Evolutionary conservation across 2,329 filamentous ascomycete species (phyloP), one percentile per base, ranked within the genome.

Genomic region (Aspergillus eucalypticola): DNA sequence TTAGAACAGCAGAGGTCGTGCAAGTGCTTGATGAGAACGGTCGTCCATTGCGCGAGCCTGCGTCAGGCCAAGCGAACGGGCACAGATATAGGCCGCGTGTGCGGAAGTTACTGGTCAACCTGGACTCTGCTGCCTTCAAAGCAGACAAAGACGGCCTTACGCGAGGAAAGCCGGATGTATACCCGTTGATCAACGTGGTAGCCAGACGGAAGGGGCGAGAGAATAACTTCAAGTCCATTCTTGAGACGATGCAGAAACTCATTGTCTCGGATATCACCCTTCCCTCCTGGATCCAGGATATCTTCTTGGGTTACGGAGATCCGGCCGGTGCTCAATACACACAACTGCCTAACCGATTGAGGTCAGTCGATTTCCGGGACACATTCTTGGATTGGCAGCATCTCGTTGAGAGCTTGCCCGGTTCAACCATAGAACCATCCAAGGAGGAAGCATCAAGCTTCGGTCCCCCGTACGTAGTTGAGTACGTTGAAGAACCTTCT

Each of bases 311-410:
- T 3, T 98, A 96, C 74, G 95, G 95, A 50, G 93, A 99, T 75
- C 94, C 95, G 60, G 86, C 91, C 29, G 89, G 90, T 60, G 95
- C 95, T 35, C 90, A 87, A 21, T 96, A 96, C 78, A 92, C 90
- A 64, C 88, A 92, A 54, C 79, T 99, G 15, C 79, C 90, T 1
- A 95, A 92, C 73, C 85, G 88, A 60, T 82, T 96, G 64, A 87
- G 87, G 69, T 90, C 85, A 58, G 81, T 99, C 56, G 92, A 99
- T 74, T 97, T 92, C 73, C 85, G 92, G 58, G 96, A 99, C 73
- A 98, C 95, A 0, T 97, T 99, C 73, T 77, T 98, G 60, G 88
- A 97, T 77, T 98, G 94, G 93, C 88, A 96, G 68, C 96, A 99
- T 80, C 82, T 99, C 38, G 84, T 94, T 46, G 91, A 95, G 75